A percentile compares a stretch with the other conserved stretches of the same genome.
Conservation (phyloP, 2,329 filamentous ascomycete species). For the Penicillium sp. region DNA sequence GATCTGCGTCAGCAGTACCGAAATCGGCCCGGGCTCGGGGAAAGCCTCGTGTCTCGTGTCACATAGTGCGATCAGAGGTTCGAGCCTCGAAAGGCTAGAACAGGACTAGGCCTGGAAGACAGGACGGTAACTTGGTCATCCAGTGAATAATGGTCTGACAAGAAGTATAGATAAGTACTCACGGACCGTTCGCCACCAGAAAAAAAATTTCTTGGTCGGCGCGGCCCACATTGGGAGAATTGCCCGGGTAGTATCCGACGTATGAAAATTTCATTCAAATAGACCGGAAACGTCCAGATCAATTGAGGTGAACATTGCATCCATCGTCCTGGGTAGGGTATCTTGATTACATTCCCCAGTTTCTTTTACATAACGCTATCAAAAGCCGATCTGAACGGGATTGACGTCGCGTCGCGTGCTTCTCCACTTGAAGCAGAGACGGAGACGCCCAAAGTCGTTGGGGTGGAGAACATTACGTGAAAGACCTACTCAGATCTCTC, state of each 20-base stretch:
- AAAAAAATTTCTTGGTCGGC: constrained; percentile 1
- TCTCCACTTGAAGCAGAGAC: background rate
- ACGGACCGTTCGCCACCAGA: constrained; percentile 1
- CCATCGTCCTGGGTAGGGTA: background rate
- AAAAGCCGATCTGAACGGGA: background rate
- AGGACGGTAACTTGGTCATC: background rate
- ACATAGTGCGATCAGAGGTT: background rate
- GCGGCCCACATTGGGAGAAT: background rate
- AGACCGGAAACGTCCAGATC: background rate
- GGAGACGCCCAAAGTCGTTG: background rate
- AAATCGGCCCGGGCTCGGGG: background rate
- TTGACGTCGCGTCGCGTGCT: background rate
- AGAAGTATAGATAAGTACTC: background rate
- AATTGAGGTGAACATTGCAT: background rate
- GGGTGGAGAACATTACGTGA: constrained; percentile 1
- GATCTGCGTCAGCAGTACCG: background rate
- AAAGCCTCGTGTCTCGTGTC: background rate
- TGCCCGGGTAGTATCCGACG: background rate
- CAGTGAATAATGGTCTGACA: background rate
- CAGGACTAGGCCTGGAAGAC: background rate
- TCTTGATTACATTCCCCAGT: background rate
- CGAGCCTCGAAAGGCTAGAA: background rate
- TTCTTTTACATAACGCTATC: background rate
- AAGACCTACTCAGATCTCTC: constrained; percentile 10
- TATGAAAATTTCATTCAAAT: background rate